Evolutionary conservation across 1,284 basidiomycete genomes (phyloP).

Genomic region (Ganoderma multipileum): DNA sequence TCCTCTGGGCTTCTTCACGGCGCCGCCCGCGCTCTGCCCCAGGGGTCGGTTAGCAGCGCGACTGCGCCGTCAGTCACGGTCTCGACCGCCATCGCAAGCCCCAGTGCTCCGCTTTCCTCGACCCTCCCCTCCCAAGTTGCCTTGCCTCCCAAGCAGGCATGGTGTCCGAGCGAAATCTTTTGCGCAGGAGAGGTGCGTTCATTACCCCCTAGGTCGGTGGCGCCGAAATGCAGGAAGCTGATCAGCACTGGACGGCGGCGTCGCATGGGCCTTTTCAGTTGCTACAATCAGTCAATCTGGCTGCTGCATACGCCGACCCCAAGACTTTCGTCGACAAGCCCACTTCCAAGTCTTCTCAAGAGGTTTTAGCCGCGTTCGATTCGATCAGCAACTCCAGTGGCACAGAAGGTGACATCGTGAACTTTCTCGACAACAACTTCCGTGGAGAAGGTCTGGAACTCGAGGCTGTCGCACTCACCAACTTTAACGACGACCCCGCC

Average conservation of each 20-base stretch:
- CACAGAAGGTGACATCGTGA: conserved; percentile 66
- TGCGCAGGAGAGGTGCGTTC: conserved; percentile 77
- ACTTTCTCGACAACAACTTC: conserved; percentile 83
- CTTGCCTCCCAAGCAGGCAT: conserved; percentile 75
- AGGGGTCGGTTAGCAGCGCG: conserved; percentile 28
- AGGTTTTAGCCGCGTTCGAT: conserved; percentile 76
- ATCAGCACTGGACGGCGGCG: neutral
- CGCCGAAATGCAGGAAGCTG: neutral
- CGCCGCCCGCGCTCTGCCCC: conserved; percentile 33
- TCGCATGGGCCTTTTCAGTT: conserved; percentile 50
- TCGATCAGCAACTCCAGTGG: conserved; percentile 51
- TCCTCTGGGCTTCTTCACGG: conserved; percentile 26
- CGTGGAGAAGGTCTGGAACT: conserved; percentile 87
- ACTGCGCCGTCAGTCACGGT: conserved; percentile 42
- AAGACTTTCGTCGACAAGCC: conserved; percentile 96
- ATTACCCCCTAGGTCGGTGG: neutral
- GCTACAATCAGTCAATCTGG: conserved; percentile 86
- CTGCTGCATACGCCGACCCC: conserved; percentile 78
- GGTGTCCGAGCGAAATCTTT: conserved; percentile 85
- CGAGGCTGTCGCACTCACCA: conserved; percentile 63
- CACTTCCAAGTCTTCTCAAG: conserved; percentile 67
- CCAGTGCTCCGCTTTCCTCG: conserved; percentile 60
- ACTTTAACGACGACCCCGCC: conserved; percentile 69
- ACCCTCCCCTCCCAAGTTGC: conserved; percentile 72
- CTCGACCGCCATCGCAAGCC: conserved; percentile 70